Conservation (phyloP, 208 protist genomes). For the Acanthamoeba lenticulata region DNA sequence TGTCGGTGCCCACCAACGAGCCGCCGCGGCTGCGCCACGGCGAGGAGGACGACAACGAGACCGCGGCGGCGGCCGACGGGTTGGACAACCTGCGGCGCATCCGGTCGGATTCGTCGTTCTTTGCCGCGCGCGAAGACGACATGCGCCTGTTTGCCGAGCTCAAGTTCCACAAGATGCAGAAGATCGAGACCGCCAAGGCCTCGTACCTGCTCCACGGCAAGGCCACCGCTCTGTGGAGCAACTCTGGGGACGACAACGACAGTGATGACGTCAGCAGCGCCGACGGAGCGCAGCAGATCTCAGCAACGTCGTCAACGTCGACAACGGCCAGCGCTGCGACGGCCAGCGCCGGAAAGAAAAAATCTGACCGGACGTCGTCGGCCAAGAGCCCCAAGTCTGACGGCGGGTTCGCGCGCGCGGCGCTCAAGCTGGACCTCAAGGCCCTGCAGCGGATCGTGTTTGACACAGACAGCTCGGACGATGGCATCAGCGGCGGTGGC, state of each 20-base stretch:
- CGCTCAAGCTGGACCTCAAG: neutral
- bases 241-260: too few relatives aligned
- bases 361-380: too few relatives aligned
- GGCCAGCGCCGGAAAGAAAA: neutral
- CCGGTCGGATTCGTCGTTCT: constrained; percentile 37
- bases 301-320: neutral
- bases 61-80: neutral
- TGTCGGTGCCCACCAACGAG: neutral
- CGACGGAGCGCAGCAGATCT: neutral
- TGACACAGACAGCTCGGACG: neutral
- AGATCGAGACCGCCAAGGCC: constrained; percentile 47
- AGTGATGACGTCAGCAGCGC: too few relatives aligned
- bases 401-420: neutral
- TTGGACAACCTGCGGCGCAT: neutral
- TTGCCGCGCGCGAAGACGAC: neutral
- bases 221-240: neutral
- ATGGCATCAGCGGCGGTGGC: neutral
- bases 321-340: neutral
- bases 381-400: neutral
- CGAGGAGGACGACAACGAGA: neutral
- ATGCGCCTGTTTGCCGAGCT: constrained; percentile 3
- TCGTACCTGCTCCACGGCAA: neutral
- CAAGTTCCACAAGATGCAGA: constrained; percentile 41
- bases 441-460: constrained; percentile 23
- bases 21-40: neutral